phyloP scores from a whole-genome alignment of 805 yeast genomes.

The Starmerella tilneyi region DNA sequence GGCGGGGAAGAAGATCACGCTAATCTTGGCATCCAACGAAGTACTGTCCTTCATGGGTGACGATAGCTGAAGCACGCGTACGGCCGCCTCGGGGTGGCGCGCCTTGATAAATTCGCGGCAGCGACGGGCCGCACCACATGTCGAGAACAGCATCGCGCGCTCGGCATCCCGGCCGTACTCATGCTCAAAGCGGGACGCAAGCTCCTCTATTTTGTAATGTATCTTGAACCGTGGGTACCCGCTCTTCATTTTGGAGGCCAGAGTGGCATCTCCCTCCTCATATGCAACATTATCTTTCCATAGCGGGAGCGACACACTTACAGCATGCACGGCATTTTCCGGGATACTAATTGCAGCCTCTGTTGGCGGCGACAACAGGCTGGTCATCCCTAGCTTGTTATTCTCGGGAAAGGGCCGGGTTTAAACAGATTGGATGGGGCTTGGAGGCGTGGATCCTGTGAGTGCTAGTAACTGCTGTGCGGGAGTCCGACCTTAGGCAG shows the following conservation, averaged over 20 bases:
- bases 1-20: slow-evolving; percentile 67
- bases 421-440: no score
- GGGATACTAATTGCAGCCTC: slow-evolving; percentile 79
- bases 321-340: slow-evolving; percentile 81
- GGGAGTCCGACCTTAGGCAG: neutral
- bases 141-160: slow-evolving; percentile 62
- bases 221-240: slow-evolving; percentile 70
- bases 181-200: slow-evolving; percentile 33
- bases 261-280: slow-evolving; percentile 81
- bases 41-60: slow-evolving; percentile 25
- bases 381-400: no score
- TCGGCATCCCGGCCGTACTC: slow-evolving; percentile 78
- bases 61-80: slow-evolving; percentile 29
- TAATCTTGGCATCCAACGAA: slow-evolving; percentile 52
- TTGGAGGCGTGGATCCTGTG: neutral
- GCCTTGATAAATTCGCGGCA: slow-evolving; percentile 66
- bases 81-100: slow-evolving; percentile 34
- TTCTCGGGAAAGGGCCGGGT: no score
- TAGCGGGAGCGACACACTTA: slow-evolving; percentile 86
- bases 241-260: slow-evolving; percentile 60
- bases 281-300: slow-evolving; percentile 92
- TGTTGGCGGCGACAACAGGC: slow-evolving; percentile 29
- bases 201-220: slow-evolving; percentile 33
- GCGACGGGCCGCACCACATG: slow-evolving; percentile 67
- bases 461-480: neutral